Evolutionary conservation across 2,329 filamentous ascomycete genomes (phyloP), one percentile per base, ranked within the genome.

Genomic region (Blumeria graminis): DNA sequence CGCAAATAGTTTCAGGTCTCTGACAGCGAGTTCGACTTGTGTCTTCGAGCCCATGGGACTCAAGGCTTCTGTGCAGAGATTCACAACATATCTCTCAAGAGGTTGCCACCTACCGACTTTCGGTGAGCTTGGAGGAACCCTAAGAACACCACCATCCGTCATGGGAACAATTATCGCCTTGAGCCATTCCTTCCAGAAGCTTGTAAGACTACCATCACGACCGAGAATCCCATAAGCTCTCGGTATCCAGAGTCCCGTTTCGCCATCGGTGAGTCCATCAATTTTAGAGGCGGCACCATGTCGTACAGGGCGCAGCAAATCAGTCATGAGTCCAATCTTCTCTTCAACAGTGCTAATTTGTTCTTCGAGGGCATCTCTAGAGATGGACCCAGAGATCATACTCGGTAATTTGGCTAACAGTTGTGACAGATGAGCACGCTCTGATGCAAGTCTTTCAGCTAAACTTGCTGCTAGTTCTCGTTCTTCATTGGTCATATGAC

Each of bases 101-200:
- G 92, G 92, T 68, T 95, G 90, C 92, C 92, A 98, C 66, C 88
- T 80, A 48, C 92, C 92, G 61, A 94, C 81, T 64, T 81, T 86
- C 11, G 92, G 89, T 5, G 90, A 96, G 68, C 84, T 94, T 9
- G 86, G 75, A 6, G 92, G 87, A 7, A 98, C 81, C 57, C 89
- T 78, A 62, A 92, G 71, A 34, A 98, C 75, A 13, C 76, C 80
- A 18, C 90, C 87, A 65, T 94, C 88, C 1, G 82, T 88, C 92
- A 96, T 98, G 33, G 92, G 92, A 22, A 94, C 86, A n/a, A 92
- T 74, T 9, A 96, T 77, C 6, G 90, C 89, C 68, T 87, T 84
- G 52, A 98, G 76, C 92, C 92, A 98, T 68, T 98, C 92, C 69
- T 96, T 96, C 89, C 90, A 98, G 70, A 98, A 96, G 35, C 81